A percentile compares a stretch with the other conserved stretches of the same genome.
phyloP scores from a whole-genome alignment of 176 grass and related monocot genomes.

The Calamus simplicifolius region DNA sequence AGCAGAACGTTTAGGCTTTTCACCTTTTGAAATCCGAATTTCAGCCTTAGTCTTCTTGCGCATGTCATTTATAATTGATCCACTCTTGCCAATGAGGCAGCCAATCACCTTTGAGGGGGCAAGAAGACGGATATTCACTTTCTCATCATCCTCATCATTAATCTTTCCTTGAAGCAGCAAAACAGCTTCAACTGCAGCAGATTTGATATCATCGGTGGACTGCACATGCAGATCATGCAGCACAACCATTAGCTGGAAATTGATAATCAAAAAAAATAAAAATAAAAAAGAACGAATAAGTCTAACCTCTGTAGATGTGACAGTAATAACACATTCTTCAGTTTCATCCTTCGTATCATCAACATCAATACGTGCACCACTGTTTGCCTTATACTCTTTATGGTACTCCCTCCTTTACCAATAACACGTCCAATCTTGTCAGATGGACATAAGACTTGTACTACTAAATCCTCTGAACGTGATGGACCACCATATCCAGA shows the following conservation, averaged over 20 bases:
- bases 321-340: slow-evolving; percentile 76
- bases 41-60: slow-evolving; percentile 70
- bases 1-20: slow-evolving; percentile 58
- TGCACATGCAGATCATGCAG: slow-evolving; percentile 23
- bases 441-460: slow-evolving; percentile 79
- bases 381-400: slow-evolving; percentile 86
- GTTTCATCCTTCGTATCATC: slow-evolving; percentile 77
- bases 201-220: slow-evolving; percentile 83
- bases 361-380: slow-evolving; percentile 74
- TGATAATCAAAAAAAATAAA: slow-evolving; percentile 6
- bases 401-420: slow-evolving; percentile 78
- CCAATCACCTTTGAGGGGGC: slow-evolving; percentile 71
- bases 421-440: slow-evolving; percentile 91
- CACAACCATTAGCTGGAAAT: slow-evolving; percentile 7
- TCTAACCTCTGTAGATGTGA: slow-evolving; percentile 75
- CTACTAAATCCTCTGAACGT: slow-evolving; percentile 60
- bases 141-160: slow-evolving; percentile 51
- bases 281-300: slow-evolving; percentile 3
- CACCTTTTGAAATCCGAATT: slow-evolving; percentile 85
- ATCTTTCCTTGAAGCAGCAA: slow-evolving; percentile 90
- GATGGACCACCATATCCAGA: slow-evolving; percentile 44
- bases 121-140: slow-evolving; percentile 68
- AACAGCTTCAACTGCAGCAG: slow-evolving; percentile 91
- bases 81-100: slow-evolving; percentile 95
- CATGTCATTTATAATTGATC: slow-evolving; percentile 90